A percentile compares a stretch with the other conserved stretches of the same genome.
phyloP scores from a whole-genome alignment of 2,329 filamentous ascomycete species.

The Ceratocystis ficicola region DNA sequence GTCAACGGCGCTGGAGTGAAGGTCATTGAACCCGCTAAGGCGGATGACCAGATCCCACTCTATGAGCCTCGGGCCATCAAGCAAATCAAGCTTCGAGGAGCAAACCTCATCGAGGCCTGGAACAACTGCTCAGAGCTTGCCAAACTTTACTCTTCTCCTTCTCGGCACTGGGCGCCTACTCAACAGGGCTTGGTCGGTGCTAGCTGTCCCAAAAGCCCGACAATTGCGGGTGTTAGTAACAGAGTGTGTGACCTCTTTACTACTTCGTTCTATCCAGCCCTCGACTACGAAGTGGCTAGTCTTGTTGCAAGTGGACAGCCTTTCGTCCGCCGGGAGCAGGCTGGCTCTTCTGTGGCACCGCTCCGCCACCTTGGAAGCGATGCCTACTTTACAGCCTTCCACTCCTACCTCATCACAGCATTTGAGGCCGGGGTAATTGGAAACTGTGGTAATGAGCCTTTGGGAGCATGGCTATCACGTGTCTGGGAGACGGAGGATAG shows the following conservation, averaged over 20 bases:
- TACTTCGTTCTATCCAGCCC: background rate
- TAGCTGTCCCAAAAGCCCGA: background rate
- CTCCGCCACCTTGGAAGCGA: slow-evolving; percentile 1
- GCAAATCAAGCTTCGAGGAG: background rate
- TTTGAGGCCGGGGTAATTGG: slow-evolving; percentile 9
- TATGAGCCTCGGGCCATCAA: background rate
- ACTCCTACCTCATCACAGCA: background rate
- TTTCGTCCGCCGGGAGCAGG: background rate
- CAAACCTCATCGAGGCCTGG: slow-evolving; percentile 5
- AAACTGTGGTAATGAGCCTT: slow-evolving; percentile 1
- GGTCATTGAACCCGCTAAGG: background rate
- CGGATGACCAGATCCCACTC: background rate
- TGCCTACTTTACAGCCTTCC: slow-evolving; percentile 10
- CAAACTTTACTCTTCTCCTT: background rate
- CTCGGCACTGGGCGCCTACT: slow-evolving; percentile 1
- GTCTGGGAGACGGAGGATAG: background rate
- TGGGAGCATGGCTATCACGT: background rate
- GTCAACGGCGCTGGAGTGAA: background rate
- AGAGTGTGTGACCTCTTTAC: background rate
- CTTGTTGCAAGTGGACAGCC: background rate
- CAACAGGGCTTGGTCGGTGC: background rate
- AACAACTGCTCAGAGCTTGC: background rate
- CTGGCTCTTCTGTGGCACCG: background rate
- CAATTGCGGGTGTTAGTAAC: background rate
- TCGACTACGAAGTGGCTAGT: background rate